These are phyloP conservation scores for Aspergillus coremiiformis DNA, from an alignment of 495 filamentous ascomycete species.

Conservation along the genomic window DNA sequence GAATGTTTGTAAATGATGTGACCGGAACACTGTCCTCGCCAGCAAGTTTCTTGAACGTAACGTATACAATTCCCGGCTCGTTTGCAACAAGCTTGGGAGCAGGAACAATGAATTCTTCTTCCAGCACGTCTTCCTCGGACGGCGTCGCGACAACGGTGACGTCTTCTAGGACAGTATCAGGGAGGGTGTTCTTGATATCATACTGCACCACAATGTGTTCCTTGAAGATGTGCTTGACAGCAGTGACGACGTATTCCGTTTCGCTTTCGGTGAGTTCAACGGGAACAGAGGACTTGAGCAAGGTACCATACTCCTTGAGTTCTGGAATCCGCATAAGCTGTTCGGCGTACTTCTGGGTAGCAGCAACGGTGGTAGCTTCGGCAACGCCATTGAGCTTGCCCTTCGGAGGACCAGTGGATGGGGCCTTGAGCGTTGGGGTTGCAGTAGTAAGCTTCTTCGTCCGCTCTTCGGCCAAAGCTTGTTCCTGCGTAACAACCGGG, in stretches of 20 bases:
- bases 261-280: slow-evolving; percentile 94
- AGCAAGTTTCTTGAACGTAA: slow-evolving; percentile 78
- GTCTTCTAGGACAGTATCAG: slow-evolving; percentile 81
- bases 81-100: slow-evolving; percentile 72
- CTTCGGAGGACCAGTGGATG: slow-evolving; percentile 77
- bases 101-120: slow-evolving; percentile 91
- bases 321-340: slow-evolving; percentile 85
- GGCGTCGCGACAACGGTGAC: slow-evolving; percentile 84
- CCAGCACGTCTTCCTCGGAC: slow-evolving; percentile 65
- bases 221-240: slow-evolving; percentile 96
- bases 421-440: slow-evolving; percentile 91
- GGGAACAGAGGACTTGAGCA: slow-evolving; percentile 80
- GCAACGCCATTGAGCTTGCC: slow-evolving; percentile 55
- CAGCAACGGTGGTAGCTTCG: slow-evolving; percentile 68
- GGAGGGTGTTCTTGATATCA: slow-evolving; percentile 95
- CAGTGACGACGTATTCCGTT: slow-evolving; percentile 92
- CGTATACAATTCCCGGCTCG: slow-evolving; percentile 86
- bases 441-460: slow-evolving; percentile 91
- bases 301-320: slow-evolving; percentile 73
- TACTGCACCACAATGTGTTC: slow-evolving; percentile 95
- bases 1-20: slow-evolving; percentile 78
- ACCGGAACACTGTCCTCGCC: slow-evolving; percentile 63
- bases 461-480: slow-evolving; percentile 93
- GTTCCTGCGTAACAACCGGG: slow-evolving; percentile 91
- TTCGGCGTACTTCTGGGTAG: slow-evolving; percentile 78